Percentiles rank a stretch among this genome's conserved stretches.
Conservation (phyloP, 2,329 filamentous ascomycete species). For the Botrytis medusae region DNA sequence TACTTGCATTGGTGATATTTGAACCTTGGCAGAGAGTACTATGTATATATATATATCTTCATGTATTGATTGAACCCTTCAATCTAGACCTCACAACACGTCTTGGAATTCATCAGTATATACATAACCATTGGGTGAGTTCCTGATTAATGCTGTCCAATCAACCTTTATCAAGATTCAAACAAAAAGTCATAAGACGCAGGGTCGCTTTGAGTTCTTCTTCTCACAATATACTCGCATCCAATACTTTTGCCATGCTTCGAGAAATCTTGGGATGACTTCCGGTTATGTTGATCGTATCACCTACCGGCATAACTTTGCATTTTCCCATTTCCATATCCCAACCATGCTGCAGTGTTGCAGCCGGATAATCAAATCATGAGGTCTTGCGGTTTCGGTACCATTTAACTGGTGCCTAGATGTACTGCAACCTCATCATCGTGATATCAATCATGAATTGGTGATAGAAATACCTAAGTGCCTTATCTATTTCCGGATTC, state of each 20-base stretch:
- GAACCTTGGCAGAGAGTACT: not conserved
- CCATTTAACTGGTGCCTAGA: conserved; percentile 9
- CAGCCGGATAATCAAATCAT: not conserved
- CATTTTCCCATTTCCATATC: not conserved
- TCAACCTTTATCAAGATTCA: not conserved
- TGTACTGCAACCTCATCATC: conserved; percentile 5
- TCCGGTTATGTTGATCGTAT: not conserved
- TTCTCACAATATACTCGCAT: not conserved
- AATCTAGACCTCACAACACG: not conserved
- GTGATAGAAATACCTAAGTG: not conserved
- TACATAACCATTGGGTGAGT: not conserved
- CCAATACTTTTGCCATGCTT: not conserved
- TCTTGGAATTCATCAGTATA: too few relatives aligned
- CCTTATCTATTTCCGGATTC: not conserved
- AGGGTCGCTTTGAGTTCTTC: not conserved
- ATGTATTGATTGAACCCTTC: not conserved
- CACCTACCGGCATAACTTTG: not conserved
- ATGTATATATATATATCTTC: not conserved
- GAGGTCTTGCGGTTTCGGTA: not conserved
- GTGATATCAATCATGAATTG: not conserved
- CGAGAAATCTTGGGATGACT: not conserved
- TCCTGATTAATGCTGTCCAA: not conserved
- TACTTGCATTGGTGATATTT: not conserved
- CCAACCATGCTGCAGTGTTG: not conserved
- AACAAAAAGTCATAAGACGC: not conserved